These are phyloP conservation scores for Pleurotus pulmonarius DNA, from an alignment of 768 basidiomycete species.

Conservation along the genomic window DNA sequence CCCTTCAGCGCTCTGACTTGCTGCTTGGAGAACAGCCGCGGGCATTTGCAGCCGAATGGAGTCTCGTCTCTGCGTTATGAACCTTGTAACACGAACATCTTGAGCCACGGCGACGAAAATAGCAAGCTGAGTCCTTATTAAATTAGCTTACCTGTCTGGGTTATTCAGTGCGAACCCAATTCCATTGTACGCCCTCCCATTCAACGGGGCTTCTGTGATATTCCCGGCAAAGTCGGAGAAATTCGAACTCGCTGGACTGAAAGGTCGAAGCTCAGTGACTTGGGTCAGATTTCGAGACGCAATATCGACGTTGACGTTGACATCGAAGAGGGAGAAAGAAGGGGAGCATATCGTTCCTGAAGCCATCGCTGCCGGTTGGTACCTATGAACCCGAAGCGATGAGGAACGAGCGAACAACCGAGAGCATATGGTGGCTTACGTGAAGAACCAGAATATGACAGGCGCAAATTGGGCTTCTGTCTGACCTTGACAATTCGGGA, in stretches of 20 bases:
- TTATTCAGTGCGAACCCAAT: constrained; percentile 34
- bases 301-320: constrained; percentile 40
- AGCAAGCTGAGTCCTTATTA: neutral
- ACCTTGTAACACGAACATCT: neutral
- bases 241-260: constrained; percentile 27
- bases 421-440: constrained; percentile 20
- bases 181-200: constrained; percentile 51
- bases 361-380: constrained; percentile 31
- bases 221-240: constrained; percentile 39
- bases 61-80: neutral
- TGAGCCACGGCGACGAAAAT: neutral
- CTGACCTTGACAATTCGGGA: neutral
- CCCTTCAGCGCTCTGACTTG: constrained; percentile 33
- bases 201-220: constrained; percentile 40
- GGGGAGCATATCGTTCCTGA: constrained; percentile 49
- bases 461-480: constrained; percentile 37
- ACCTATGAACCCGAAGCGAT: constrained; percentile 16
- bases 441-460: constrained; percentile 57
- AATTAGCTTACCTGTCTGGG: constrained; percentile 24
- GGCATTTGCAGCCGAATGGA: constrained; percentile 35
- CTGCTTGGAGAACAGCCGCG: constrained; percentile 47
- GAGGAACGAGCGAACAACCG: neutral
- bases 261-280: constrained; percentile 37
- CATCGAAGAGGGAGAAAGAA: constrained; percentile 39
- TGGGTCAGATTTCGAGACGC: constrained; percentile 37